Evolutionary conservation across 2,329 filamentous ascomycete genomes (phyloP), one percentile per base, ranked within the genome.

Genomic region (Alternaria alternata): DNA sequence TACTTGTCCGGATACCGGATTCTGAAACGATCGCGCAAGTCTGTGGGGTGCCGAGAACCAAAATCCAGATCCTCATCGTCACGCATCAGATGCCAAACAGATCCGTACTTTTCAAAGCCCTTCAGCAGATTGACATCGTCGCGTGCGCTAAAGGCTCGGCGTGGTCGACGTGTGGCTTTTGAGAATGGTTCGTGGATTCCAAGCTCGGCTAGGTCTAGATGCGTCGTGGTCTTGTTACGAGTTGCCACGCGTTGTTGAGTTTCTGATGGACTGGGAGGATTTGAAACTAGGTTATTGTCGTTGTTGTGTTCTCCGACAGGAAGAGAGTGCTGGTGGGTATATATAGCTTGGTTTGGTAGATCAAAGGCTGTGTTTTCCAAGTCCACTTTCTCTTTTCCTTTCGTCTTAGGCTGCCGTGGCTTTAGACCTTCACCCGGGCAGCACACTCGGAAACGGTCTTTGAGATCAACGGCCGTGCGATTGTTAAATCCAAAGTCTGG

Each of bases 11-110:
- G 86, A 65, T 84, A 89, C 32, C 83, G 82, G 7, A 85, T 87
- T 16, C 87, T 81, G 64, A 89, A 87, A 4, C 87, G 84, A 71
- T 89, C 88, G 32, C 88, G 81, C 14, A 90, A 70, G 67, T 89
- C 87, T 2, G 86, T 88, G 1, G 76, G 67, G 44, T 83, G 82
- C 42, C 87, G 81, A 64, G 83, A 79, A 9, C 74, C 70, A 44
- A 89, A 81, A 12, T 82, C 81, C 3, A 89, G 74, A 6, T 82
- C 78, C 14, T 77, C 75, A 60, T 89, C 87, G 57, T 86, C 81
- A 61, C 83, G 81, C 53, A 90, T 89, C 7, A 80, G 73, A 11
- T 85, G 86, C 88, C 88, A 90, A 42, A 84, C 80, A 51, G 86
- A 84, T 3, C 86, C 86, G 63, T 89, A 82, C 48, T 85, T 84